Evolutionary conservation across 2,329 filamentous ascomycete species (phyloP).

Genomic region (Talaromyces piceae): DNA sequence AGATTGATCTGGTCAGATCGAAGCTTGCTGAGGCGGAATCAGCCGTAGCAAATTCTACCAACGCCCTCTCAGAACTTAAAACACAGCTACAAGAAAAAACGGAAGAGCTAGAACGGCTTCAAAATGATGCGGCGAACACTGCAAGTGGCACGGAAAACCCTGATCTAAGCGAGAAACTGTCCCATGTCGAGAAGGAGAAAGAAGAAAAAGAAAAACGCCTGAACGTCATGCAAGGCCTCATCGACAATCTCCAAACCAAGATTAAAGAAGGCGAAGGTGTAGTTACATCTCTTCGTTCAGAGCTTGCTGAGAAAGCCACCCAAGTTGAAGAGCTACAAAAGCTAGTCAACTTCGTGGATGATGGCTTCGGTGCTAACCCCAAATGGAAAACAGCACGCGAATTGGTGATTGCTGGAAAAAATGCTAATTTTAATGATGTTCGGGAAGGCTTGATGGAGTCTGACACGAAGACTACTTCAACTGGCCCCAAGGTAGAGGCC

Average conservation of each 20-base stretch:
- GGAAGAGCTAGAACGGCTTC: slow-evolving; percentile 31
- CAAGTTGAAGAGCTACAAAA: slow-evolving; percentile 25
- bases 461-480: slow-evolving; percentile 17
- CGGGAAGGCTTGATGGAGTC: slow-evolving; percentile 23
- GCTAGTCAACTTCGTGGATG: slow-evolving; percentile 36
- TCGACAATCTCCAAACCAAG: slow-evolving; percentile 48
- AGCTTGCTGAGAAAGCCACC: slow-evolving; percentile 33
- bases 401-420: slow-evolving; percentile 23
- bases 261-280: slow-evolving; percentile 47
- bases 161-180: slow-evolving; percentile 24
- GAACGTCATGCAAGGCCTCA: slow-evolving; percentile 48
- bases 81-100: slow-evolving; percentile 34
- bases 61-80: slow-evolving; percentile 28
- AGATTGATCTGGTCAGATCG: slow-evolving; percentile 35
- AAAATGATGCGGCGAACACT: slow-evolving; percentile 20
- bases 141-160: slow-evolving; percentile 17
- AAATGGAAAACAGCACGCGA: slow-evolving; percentile 30
- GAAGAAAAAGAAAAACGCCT: slow-evolving; percentile 44
- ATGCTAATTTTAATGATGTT: slow-evolving; percentile 29
- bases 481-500: slow-evolving; percentile 17
- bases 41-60: slow-evolving; percentile 21
- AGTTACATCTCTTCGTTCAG: slow-evolving; percentile 38
- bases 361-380: slow-evolving; percentile 25
- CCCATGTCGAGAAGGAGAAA: slow-evolving; percentile 29
- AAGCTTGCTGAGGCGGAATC: slow-evolving; percentile 28